A percentile compares a stretch with the other conserved stretches of the same genome.
These are phyloP conservation scores for Salix dunnii DNA, from an alignment of 345 rosid species.

Conservation along the genomic window DNA sequence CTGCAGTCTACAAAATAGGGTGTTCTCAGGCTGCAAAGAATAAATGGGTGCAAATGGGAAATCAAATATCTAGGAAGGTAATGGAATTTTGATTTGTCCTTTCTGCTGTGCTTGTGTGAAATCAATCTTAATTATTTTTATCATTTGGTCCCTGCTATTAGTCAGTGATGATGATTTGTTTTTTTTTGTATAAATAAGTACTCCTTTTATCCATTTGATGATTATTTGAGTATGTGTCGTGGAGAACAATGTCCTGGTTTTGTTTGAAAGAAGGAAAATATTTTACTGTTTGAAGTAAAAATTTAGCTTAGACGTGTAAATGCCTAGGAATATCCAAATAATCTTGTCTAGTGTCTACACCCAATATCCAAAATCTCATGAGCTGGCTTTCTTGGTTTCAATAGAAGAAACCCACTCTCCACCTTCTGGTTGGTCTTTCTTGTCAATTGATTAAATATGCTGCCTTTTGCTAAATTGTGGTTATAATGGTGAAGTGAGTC, in stretches of 20 bases:
- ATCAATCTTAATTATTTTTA: no score
- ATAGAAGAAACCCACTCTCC: neutral
- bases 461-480: no score
- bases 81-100: neutral
- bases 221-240: no score
- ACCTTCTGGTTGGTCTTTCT: neutral
- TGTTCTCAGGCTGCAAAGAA: constrained; percentile 72
- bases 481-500: no score
- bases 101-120: neutral
- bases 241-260: no score
- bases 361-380: neutral
- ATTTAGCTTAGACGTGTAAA: neutral
- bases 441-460: no score
- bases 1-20: constrained; percentile 68
- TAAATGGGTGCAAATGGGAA: constrained; percentile 91
- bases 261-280: neutral
- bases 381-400: neutral
- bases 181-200: neutral
- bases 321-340: neutral
- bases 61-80: constrained; percentile 84
- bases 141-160: neutral
- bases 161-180: neutral
- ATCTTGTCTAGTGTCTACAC: neutral
- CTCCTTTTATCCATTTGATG: neutral
- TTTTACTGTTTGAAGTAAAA: no score